Base-by-base conservation (phyloP, 2,329 filamentous ascomycete species). In the Mariannaea elegans region DNA sequence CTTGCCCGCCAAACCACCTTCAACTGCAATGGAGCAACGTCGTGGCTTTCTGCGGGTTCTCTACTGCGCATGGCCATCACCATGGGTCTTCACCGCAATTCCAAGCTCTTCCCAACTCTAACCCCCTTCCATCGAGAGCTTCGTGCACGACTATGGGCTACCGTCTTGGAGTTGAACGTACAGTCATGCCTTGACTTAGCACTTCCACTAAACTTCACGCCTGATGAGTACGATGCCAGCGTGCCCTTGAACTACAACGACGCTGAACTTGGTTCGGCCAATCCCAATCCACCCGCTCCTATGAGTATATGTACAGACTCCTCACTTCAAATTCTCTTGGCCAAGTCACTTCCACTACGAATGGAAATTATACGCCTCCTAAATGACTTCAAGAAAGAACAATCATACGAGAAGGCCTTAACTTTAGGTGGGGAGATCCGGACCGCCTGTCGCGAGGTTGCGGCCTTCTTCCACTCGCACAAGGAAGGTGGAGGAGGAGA, bases 31-130 rank as follows among this genome's bases (percentile, higher is more conserved):
- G 68, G 68, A 13, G 67, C 64, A 38, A 64, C 68, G 1, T 70
- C 68, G 23, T 71, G 68, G 68, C 68, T 71, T 38, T 71, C 68
- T 1, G 62, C 67, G 0, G 61, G 62, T 12, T 71, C 68, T 9
- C 50, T 71, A 8, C 23, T 71, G 2, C 68, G 68, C 12, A 65
- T 62, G 45, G 68, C 68, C 24, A 62, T 71, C 24, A 70, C 68
- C 19, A 71, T 71, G 68, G 68, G 68, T 2, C 61, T 71, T 13
- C 68, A 71, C 18, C 65, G 68, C 1, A 59, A 71, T 16, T 57
- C 68, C 4, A 61, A 57, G 32, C 18, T 71, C 21, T 71, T 71
- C 19, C 48, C 61, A 2, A 61, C 61, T 0, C 38, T 71, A 2
- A 62, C 67, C 0, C 62, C 68, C 19, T 59, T 61, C 23, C 64